Base-by-base conservation (phyloP, 2,329 filamentous ascomycete species). In the Thielaviopsis musarum region DNA sequence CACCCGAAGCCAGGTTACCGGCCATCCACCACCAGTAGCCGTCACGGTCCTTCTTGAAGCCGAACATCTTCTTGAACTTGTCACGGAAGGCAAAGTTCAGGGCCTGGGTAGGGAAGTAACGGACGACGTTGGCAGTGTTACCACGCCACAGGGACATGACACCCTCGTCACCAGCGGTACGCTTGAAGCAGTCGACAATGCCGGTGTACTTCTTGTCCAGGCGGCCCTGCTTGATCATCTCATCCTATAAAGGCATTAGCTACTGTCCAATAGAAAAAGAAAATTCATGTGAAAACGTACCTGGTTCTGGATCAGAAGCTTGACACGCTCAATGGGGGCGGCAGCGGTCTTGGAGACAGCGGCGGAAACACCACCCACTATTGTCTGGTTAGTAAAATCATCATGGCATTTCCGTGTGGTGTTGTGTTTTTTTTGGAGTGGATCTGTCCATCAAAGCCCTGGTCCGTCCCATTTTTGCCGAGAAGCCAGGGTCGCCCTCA, bases 41-140 rank as follows among this genome's bases (percentile, higher is more conserved):
- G 76, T 98, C 93, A 79, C 85, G 86, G 66, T 98, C 93, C 88
- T 97, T 97, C 90, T 97, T 98, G 90, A 89, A 98, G 74, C 89
- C 88, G 86, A 98, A 98, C 91, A 98, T 94, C 74, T 87, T 83
- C 90, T 98, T 98, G 90, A 96, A 98, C 85, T 94, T 96, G 79
- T 98, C 93, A 78, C 93, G 93, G 93, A 98, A 98, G 75, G 93
- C 93, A 74, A 98, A 98, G 91, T 98, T 98, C 76, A 98, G 83
- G 71, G 93, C 93, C 85, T 98, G 93, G 76, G 93, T 98, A 70
- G 93, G 93, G 89, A 98, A 98, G 83, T 98, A 98, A 87, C 93
- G 93, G 84, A 98, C 95, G 78, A 98, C 93, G 87, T 98, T 98
- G 89, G 93, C 93, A 75, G 93, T 98, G 89, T 98, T 98, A 79